A percentile compares a stretch with the other conserved stretches of the same genome.
These are phyloP conservation scores for Dioscorea dumetorum DNA, from an alignment of 106 monocot genomes.

Conservation along the genomic window DNA sequence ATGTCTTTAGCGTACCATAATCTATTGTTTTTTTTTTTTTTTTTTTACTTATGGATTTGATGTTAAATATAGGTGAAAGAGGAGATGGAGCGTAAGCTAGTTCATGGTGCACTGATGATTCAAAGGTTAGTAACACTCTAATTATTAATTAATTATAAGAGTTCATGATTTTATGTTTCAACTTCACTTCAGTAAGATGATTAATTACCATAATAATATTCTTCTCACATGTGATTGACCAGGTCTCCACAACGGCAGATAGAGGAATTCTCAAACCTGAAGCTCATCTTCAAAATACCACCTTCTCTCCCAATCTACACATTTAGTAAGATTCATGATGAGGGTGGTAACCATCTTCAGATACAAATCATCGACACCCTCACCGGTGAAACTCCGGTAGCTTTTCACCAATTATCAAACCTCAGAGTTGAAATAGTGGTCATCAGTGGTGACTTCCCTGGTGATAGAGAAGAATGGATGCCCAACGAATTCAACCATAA, in stretches of 20 bases:
- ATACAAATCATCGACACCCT: conserved; percentile 1
- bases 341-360: conserved; percentile 29
- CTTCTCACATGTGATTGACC: background rate
- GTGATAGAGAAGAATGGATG: conserved; percentile 14
- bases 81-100: conserved; percentile 28
- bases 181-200: background rate
- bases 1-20: too few species aligned
- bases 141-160: background rate
- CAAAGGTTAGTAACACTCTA: conserved; percentile 7
- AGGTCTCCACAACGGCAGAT: conserved; percentile 31
- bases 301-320: conserved; percentile 61
- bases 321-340: conserved; percentile 49
- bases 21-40: too few species aligned
- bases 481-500: conserved; percentile 18
- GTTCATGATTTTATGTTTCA: background rate
- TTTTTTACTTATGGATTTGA: background rate
- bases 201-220: too few species aligned
- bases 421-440: too few species aligned
- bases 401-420: too few species aligned
- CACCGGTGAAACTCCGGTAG: too few species aligned
- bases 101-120: conserved; percentile 3
- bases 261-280: conserved; percentile 19
- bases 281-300: conserved; percentile 36
- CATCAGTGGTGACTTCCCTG: background rate
- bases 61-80: conserved; percentile 30